Conservation (phyloP, 2,329 filamentous ascomycete species). For the Xylaria sp. region DNA sequence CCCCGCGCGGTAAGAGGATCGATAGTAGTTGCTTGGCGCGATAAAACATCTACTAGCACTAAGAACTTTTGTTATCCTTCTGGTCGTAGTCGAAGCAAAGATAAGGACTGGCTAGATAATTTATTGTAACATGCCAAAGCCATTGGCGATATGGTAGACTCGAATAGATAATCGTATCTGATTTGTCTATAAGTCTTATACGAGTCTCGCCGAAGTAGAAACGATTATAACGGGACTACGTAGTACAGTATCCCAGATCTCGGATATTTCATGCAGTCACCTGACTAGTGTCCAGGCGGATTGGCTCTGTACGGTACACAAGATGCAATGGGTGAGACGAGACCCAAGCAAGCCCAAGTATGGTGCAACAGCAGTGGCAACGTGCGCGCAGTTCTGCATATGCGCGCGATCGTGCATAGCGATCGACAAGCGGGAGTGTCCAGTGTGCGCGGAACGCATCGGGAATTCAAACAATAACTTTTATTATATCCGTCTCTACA, state of each 20-base stretch:
- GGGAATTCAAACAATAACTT: not conserved
- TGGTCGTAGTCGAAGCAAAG: not conserved
- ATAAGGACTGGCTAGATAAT: not conserved
- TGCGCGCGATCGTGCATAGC: not conserved
- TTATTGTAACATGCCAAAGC: not conserved
- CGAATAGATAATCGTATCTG: not conserved
- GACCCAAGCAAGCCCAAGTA: not conserved
- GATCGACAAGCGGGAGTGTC: not conserved
- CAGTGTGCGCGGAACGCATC: not conserved
- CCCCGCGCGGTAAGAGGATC: not conserved
- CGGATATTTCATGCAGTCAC: not conserved
- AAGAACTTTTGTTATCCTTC: not conserved
- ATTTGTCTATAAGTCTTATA: not conserved
- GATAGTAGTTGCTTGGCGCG: not conserved
- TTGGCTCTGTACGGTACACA: not conserved
- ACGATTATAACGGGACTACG: not conserved
- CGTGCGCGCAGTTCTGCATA: not conserved
- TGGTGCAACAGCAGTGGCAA: not conserved
- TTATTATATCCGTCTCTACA: not conserved
- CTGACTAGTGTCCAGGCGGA: not conserved
- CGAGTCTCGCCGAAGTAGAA: slow-evolving; percentile 7
- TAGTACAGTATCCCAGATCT: not conserved
- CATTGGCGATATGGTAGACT: not conserved
- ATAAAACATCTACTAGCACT: not conserved
- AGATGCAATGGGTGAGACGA: not conserved